A percentile compares a stretch with the other conserved stretches of the same genome.
These are phyloP conservation scores for Inonotus hispidus DNA, from an alignment of 1,284 basidiomycete species.

Conservation along the genomic window DNA sequence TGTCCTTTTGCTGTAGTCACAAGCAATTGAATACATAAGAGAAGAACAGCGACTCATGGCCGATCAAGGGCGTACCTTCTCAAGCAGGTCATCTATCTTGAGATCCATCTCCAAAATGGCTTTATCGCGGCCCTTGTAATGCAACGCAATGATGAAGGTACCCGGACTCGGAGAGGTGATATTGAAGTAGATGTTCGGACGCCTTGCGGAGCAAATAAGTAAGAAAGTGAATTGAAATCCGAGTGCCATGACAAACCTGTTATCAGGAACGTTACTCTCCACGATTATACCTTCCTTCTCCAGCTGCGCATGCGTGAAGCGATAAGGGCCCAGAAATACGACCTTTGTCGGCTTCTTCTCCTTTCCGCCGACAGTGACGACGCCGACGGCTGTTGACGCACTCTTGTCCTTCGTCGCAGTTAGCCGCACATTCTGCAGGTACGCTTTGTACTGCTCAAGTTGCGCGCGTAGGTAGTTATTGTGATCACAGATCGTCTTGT, in stretches of 20 bases:
- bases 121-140: slow-evolving; percentile 99
- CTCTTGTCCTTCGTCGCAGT: slow-evolving; percentile 86
- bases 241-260: slow-evolving; percentile 55
- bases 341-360: slow-evolving; percentile 89
- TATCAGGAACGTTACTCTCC: slow-evolving; percentile 97
- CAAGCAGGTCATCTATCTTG: slow-evolving; percentile 97
- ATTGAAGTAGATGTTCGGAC: slow-evolving; percentile 98
- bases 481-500: slow-evolving; percentile 99
- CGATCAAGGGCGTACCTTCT: slow-evolving; percentile 63
- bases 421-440: slow-evolving; percentile 94
- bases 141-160: slow-evolving; percentile 97
- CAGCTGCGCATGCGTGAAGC: slow-evolving; percentile 95
- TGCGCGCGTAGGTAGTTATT: slow-evolving; percentile 96
- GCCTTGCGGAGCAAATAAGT: slow-evolving; percentile 43
- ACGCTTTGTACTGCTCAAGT: slow-evolving; percentile 99
- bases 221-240: not conserved
- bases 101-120: slow-evolving; percentile 99
- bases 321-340: slow-evolving; percentile 89
- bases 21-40: slow-evolving; percentile 16
- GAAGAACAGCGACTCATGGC: slow-evolving; percentile 1
- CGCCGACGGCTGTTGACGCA: slow-evolving; percentile 82
- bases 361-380: slow-evolving; percentile 93
- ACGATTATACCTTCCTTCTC: slow-evolving; percentile 99
- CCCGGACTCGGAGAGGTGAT: slow-evolving; percentile 96
- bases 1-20: slow-evolving; percentile 86